A percentile compares a stretch with the other conserved stretches of the same genome.
Conservation (phyloP, 2,329 filamentous ascomycete genomes). For the Diplodia corticola region DNA sequence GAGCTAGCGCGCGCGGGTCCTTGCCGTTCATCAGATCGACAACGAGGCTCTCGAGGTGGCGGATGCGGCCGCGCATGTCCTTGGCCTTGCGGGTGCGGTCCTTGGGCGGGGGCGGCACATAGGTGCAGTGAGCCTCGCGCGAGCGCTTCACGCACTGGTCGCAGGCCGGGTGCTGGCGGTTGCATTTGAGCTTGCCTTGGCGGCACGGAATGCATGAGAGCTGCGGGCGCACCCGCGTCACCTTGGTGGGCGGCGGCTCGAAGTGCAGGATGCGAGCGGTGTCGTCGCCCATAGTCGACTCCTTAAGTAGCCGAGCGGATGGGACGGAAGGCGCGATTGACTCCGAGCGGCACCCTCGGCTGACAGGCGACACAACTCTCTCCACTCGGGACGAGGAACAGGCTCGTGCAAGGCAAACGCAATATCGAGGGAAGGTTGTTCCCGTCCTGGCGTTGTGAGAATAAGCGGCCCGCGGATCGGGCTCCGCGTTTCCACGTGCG, state of each 20-base stretch:
- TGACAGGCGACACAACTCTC: slow-evolving; percentile 3
- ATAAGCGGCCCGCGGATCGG: slow-evolving; percentile 16
- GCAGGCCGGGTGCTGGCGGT: slow-evolving; percentile 40
- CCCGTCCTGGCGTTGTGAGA: slow-evolving; percentile 10
- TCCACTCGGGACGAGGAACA: background rate
- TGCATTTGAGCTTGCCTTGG: slow-evolving; percentile 39
- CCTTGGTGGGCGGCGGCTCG: slow-evolving; percentile 16
- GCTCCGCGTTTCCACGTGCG: slow-evolving; percentile 2
- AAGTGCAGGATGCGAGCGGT: slow-evolving; percentile 11
- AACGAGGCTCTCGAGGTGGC: slow-evolving; percentile 40
- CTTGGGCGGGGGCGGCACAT: slow-evolving; percentile 28
- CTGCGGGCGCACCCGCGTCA: slow-evolving; percentile 27
- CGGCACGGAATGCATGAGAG: slow-evolving; percentile 33
- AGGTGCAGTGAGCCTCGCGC: slow-evolving; percentile 34
- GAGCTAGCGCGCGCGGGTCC: slow-evolving; percentile 20
- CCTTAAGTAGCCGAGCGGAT: slow-evolving; percentile 15
- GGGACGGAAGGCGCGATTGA: slow-evolving; percentile 1
- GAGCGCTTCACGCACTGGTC: slow-evolving; percentile 39
- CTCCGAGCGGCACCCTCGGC: background rate
- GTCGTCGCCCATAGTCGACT: slow-evolving; percentile 18
- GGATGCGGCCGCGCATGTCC: slow-evolving; percentile 40
- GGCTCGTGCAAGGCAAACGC: slow-evolving; percentile 1
- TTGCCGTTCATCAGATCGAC: slow-evolving; percentile 37
- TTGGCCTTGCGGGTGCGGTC: slow-evolving; percentile 30
- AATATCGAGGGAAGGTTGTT: slow-evolving; percentile 14